Base-by-base conservation (phyloP, 1,284 basidiomycete genomes). In the Cutaneotrichosporon mucoides region DNA sequence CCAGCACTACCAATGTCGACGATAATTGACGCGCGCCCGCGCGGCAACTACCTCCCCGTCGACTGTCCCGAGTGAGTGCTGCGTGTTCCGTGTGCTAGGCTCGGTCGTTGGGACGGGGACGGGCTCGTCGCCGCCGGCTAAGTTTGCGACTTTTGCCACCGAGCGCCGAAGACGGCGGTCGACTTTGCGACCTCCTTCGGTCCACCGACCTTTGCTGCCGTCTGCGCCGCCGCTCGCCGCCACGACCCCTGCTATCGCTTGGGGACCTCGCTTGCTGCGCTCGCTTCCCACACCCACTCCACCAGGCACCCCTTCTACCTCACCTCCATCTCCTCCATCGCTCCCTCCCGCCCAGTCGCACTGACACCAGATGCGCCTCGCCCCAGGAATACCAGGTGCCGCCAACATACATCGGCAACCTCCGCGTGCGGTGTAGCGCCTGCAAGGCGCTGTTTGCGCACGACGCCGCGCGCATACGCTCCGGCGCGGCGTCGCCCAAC, bases 311-410 rank as follows among this genome's bases (percentile, higher is more conserved):
- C 24, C 24, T 24, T 24, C 24, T 24, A 24, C 24, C 24, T 24
- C 24, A 24, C 24, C 24, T 24, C 24, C 24, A 24, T 24, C 24
- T 24, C 24, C 24, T 24, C 24, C 24, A 24, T 24, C 24, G 24
- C 24, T 24, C 24, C 24, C 24, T 24, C 24, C 24, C 24, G 24
- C 24, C 24, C 24, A 24, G 24, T 24, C 24, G 24, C 24, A 24
- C 24, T 24, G 24, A 24, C 24, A 24, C 24, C 61, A 72, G 69
- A 63, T 94, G 91, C 75, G 79, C 80, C 13, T 72, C 81, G 0
- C 78, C 79, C 6, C 80, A 92, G 47, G 90, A 93, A 71, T 93
- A 92, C 71, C 82, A 85, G 2, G 80, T 88, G 1, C 90, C 89
- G 1, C 79, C 78, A 1, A 86, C 88, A 0, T 78, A 79, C 33